Conservation (phyloP, 176 grass and related monocot species). For the Carex pumila region DNA sequence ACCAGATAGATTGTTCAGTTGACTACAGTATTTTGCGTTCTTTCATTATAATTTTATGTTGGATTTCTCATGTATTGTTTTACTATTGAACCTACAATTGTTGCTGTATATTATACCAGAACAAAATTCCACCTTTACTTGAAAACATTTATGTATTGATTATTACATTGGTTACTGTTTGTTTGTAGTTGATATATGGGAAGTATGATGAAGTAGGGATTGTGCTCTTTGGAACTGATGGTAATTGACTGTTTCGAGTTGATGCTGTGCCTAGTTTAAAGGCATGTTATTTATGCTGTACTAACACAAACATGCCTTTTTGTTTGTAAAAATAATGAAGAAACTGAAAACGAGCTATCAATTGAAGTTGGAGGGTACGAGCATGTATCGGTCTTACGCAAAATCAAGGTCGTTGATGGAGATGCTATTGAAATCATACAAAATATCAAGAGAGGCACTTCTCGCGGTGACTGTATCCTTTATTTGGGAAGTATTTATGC, state of each 20-base stretch:
- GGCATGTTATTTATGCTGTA: not conserved
- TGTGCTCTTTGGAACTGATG: slow-evolving; percentile 76
- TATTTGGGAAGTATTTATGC: not conserved
- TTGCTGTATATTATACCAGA: not conserved
- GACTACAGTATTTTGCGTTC: not conserved
- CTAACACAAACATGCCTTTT: not conserved
- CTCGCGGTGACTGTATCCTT: slow-evolving; percentile 73
- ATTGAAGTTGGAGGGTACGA: slow-evolving; percentile 87
- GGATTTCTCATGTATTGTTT: not conserved
- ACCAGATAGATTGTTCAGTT: not conserved
- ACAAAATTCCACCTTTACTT: not conserved
- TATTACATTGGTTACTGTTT: not conserved
- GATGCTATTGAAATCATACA: slow-evolving; percentile 33
- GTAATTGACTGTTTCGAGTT: slow-evolving; percentile 16
- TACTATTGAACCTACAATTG: not conserved
- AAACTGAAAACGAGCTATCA: slow-evolving; percentile 68
- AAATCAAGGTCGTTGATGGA: slow-evolving; percentile 70
- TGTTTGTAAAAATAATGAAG: slow-evolving; percentile 27
- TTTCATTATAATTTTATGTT: not conserved
- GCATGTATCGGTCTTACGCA: slow-evolving; percentile 50
- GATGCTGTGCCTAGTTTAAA: not conserved
- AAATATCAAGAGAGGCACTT: slow-evolving; percentile 60
- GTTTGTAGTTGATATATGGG: slow-evolving; percentile 58
- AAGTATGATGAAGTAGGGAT: slow-evolving; percentile 61
- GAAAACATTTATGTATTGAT: slow-evolving; percentile 7